phyloP scores from a whole-genome alignment of 2,329 filamentous ascomycete genomes.

The Aspergillus vadensis region DNA sequence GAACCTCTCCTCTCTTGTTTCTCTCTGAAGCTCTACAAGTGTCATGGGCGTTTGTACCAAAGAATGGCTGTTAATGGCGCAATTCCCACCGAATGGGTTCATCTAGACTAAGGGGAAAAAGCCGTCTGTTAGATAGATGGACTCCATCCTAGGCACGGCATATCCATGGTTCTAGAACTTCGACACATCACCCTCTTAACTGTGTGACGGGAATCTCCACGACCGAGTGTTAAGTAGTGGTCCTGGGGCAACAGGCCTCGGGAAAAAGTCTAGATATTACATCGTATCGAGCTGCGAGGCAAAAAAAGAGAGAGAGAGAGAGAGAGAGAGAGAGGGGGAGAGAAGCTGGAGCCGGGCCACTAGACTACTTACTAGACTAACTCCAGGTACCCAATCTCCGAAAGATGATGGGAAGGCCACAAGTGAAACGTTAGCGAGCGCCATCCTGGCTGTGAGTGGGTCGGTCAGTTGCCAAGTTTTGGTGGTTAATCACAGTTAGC shows the following conservation, averaged over 20 bases:
- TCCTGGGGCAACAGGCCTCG: neutral
- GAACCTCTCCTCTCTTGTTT: neutral
- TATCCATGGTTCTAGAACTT: slow-evolving; percentile 2
- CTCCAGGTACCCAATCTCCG: slow-evolving; percentile 6
- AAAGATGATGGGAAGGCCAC: slow-evolving; percentile 2
- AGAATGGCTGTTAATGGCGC: neutral
- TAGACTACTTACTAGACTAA: too few relatives aligned
- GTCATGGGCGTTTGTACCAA: neutral
- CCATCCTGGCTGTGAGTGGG: slow-evolving; percentile 8
- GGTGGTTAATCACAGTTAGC: slow-evolving; percentile 4
- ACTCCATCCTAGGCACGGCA: neutral
- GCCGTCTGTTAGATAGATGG: neutral
- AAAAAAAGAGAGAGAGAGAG: neutral
- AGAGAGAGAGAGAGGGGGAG: too few relatives aligned
- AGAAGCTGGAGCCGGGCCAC: too few relatives aligned
- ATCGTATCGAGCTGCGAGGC: neutral
- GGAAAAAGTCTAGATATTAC: neutral
- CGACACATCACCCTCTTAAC: neutral
- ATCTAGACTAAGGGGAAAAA: neutral
- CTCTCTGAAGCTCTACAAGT: neutral
- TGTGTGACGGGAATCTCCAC: neutral
- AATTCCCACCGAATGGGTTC: neutral
- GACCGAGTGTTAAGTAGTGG: neutral
- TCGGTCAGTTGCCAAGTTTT: slow-evolving; percentile 10
- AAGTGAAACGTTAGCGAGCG: slow-evolving; percentile 25